Evolutionary conservation across 2,329 filamentous ascomycete species (phyloP).

Genomic region (Fusarium longipes): DNA sequence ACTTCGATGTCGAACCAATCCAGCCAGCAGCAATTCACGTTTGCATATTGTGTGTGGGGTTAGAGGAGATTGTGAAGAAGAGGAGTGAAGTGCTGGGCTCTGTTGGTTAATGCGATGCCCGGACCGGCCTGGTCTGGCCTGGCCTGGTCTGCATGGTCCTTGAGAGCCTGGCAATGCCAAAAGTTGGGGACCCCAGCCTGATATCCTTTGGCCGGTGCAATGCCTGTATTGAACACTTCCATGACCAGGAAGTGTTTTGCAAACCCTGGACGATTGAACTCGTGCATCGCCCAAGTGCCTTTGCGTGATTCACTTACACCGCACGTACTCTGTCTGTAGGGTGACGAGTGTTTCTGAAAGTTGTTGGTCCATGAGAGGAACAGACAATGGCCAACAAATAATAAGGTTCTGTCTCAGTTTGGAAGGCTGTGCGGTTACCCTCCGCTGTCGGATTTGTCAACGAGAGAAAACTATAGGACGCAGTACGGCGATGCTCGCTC

Average conservation of each 20-base stretch:
- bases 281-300: conserved; percentile 14
- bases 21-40: conserved; percentile 34
- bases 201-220: conserved; percentile 3
- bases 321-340: background rate
- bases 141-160: background rate
- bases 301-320: conserved; percentile 13
- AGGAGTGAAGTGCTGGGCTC: too few species aligned
- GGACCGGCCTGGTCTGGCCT: conserved; percentile 10
- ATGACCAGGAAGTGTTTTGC: conserved; percentile 4
- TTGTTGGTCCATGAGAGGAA: background rate
- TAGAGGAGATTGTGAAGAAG: conserved; percentile 31
- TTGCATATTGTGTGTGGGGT: conserved; percentile 36
- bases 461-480: conserved; percentile 5
- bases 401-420: conserved; percentile 7
- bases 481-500: conserved; percentile 8
- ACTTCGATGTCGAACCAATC: conserved; percentile 15
- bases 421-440: conserved; percentile 6
- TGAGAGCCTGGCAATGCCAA: conserved; percentile 6
- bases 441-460: conserved; percentile 1
- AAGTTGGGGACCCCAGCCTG: conserved; percentile 36
- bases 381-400: conserved; percentile 12
- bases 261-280: conserved; percentile 4
- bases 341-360: background rate
- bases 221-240: conserved; percentile 19
- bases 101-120: conserved; percentile 29